These are phyloP conservation scores for Geranomyces variabilis DNA, from an alignment of 192 early-diverging fungal species.

Conservation along the genomic window DNA sequence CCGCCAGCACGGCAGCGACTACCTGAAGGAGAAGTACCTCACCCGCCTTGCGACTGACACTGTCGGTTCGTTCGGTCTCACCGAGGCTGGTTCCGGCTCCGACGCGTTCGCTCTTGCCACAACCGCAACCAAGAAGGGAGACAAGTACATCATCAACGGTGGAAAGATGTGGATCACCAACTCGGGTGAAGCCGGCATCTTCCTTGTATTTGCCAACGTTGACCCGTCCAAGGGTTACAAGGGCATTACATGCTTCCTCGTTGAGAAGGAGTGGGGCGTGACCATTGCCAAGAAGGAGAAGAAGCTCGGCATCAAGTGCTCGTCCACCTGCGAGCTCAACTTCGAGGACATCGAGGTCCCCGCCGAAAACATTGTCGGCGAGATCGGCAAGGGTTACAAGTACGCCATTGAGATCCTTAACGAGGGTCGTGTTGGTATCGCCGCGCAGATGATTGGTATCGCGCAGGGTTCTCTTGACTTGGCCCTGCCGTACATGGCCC, in stretches of 20 bases:
- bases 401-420: constrained; percentile 97
- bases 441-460: constrained; percentile 96
- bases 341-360: constrained; percentile 93
- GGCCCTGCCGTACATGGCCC: constrained; percentile 87
- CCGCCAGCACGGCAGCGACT: constrained; percentile 75
- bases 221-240: constrained; percentile 92
- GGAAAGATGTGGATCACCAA: constrained; percentile 74
- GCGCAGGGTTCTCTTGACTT: constrained; percentile 92
- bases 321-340: constrained; percentile 90
- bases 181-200: constrained; percentile 93
- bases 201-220: constrained; percentile 98
- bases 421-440: constrained; percentile 98
- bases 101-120: constrained; percentile 95
- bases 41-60: constrained; percentile 79
- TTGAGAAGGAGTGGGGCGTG: constrained; percentile 91
- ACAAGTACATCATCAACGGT: constrained; percentile 85
- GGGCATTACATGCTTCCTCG: constrained; percentile 96
- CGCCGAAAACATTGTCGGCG: constrained; percentile 83
- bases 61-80: constrained; percentile 92
- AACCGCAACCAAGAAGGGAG: constrained; percentile 80
- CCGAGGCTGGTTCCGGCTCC: constrained; percentile 88
- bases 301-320: constrained; percentile 97
- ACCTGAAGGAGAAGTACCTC: constrained; percentile 82
- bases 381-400: constrained; percentile 97
- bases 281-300: constrained; percentile 94